Base-by-base conservation (phyloP, 257 asterid species). In the Solanum lycopersicoides region DNA sequence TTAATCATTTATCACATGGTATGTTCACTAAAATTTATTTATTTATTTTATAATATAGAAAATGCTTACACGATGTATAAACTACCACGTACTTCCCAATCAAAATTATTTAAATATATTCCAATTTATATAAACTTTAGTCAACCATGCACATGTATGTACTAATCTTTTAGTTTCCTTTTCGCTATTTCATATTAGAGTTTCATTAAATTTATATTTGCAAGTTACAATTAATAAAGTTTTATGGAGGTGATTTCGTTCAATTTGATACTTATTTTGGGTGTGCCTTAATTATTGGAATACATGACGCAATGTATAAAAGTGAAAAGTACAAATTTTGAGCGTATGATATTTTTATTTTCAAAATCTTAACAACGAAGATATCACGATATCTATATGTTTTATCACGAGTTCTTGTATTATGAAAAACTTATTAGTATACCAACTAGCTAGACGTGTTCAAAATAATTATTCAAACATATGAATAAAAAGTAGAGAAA, bases 131-230 rank as follows among this genome's bases (percentile, higher is more conserved):
- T 28, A 79, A 15, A 45, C 3, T 9, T 45, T 79, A 15, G 66
- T 79, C 84, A 79, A 47, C 65, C 42, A 28, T 79, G 84, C 84
- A 28, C 14, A 79, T 28, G 28, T 18, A 28, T 28, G 11, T 13
- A n/a, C 21, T 25, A 5, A 25, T n/a, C 8, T 25, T 65, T 2
- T 65, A 56, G 7, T 65, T n/a, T n/a, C 18, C 30, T 13, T 23
- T 4, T 63, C 11, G 3, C 0, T 23, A 63, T n/a, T 2, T 2
- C 20, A 65, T 65, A 65, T 65, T n/a, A 1, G 2, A 65, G 0
- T 65, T 65, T 2, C 12, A 65, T 12, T 65, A 65, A 65, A 25
- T 25, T 65, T 25, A 1, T 5, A 65, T 25, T 65, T 3, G n/a
- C n/a, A n/a, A n/a, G 6, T n/a, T 63, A 1, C 1, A 7, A 53